Percentiles rank a stretch among this genome's conserved stretches.
Conservation (phyloP, 768 basidiomycete species). For the Gelatoporia subvermispora region DNA sequence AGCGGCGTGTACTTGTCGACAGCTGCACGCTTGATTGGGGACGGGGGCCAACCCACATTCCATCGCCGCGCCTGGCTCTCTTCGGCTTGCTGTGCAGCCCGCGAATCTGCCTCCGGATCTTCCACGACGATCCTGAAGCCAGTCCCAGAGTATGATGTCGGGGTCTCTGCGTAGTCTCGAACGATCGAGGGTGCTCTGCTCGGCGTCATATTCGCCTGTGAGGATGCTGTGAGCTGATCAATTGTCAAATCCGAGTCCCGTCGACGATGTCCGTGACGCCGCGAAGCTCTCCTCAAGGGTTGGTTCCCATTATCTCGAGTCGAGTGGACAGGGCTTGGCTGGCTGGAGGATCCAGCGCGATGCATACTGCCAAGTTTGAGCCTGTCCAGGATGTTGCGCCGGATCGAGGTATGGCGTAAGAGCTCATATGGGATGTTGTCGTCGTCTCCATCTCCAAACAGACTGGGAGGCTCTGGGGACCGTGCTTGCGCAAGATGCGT, state of each 20-base stretch:
- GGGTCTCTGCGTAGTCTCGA: conserved; percentile 11
- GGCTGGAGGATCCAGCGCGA: conserved; percentile 16
- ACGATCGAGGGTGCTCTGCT: conserved; percentile 9
- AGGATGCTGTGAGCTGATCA: conserved; percentile 2
- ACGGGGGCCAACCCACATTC: conserved; percentile 17
- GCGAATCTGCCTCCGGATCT: conserved; percentile 22
- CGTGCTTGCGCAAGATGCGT: not conserved
- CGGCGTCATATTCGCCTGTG: conserved; percentile 6
- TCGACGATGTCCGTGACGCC: conserved; percentile 5
- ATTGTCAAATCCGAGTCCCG: conserved; percentile 16
- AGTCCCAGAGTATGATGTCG: conserved; percentile 25
- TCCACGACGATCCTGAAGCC: conserved; percentile 43
- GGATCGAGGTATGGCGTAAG: conserved; percentile 46
- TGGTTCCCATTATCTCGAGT: not conserved
- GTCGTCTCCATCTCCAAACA: conserved; percentile 21
- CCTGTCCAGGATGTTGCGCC: conserved; percentile 44
- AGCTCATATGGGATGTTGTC: conserved; percentile 36
- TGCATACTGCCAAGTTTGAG: conserved; percentile 28
- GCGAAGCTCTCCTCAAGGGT: not conserved
- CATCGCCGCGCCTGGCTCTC: conserved; percentile 5
- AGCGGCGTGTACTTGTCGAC: conserved; percentile 38
- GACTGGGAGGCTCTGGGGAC: conserved; percentile 9
- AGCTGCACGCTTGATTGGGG: conserved; percentile 6
- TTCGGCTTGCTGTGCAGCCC: conserved; percentile 8
- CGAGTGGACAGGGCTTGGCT: conserved; percentile 2